Percentiles rank a stretch among this genome's conserved stretches.
These are phyloP conservation scores for Inonotus obliquus DNA, from an alignment of 1,284 basidiomycete genomes.

Conservation along the genomic window DNA sequence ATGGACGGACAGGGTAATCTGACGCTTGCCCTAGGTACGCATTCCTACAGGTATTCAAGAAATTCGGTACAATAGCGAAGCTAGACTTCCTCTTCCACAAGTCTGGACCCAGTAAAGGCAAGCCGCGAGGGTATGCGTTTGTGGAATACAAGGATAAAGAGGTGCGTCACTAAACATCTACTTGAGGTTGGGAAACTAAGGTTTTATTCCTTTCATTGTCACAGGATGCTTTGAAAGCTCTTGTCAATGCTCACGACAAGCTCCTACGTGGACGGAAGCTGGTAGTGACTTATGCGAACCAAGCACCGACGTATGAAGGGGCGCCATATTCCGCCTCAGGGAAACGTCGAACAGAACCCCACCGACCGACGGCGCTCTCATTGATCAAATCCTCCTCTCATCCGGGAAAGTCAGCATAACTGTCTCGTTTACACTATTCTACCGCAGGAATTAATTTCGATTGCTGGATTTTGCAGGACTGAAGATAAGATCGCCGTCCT, in stretches of 20 bases:
- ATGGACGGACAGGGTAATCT: not conserved
- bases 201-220: constrained; percentile 21
- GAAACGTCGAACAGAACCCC: constrained; percentile 41
- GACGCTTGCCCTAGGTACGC: constrained; percentile 54
- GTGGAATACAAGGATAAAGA: constrained; percentile 77
- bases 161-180: constrained; percentile 50
- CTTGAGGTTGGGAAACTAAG: not conserved
- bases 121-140: constrained; percentile 94
- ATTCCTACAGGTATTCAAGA: constrained; percentile 84
- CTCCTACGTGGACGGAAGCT: constrained; percentile 83
- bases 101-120: constrained; percentile 81
- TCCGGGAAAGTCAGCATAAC: constrained; percentile 32
- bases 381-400: constrained; percentile 71
- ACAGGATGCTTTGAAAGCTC: constrained; percentile 84
- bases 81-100: constrained; percentile 97
- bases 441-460: not conserved
- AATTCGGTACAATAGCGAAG: constrained; percentile 88
- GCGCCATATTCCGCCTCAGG: constrained; percentile 20
- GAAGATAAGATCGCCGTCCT: constrained; percentile 89
- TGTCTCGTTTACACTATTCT: not conserved
- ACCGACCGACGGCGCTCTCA: constrained; percentile 83
- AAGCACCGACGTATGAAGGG: constrained; percentile 52
- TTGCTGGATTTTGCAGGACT: constrained; percentile 45
- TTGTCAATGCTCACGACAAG: constrained; percentile 73
- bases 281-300: constrained; percentile 85